Evolutionary conservation across 768 basidiomycete species (phyloP), one percentile per base, ranked within the genome.

Genomic region (Fibroporia radiculosa): DNA sequence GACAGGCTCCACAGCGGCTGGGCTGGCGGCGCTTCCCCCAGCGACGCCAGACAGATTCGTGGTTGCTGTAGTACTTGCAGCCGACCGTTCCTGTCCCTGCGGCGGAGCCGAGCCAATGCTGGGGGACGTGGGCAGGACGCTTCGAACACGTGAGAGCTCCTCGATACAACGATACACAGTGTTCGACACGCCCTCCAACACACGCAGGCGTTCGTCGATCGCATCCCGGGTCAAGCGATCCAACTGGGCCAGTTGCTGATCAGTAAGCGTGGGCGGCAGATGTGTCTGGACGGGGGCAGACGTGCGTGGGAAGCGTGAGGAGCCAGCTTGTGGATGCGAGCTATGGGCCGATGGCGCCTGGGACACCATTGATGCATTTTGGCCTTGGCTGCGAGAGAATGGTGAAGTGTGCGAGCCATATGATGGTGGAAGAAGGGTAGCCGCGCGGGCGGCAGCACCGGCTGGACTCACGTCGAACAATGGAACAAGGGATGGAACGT

Each of bases 191-290:
- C 79, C 75, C 63, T 91, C 82, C 28, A 97, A 65, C 29, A 90
- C 73, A 33, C 79, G 72, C 49, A 97, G 63, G 44, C 90, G 76
- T 55, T 92, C 89, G 52, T 93, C 88, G 39, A 96, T 84, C 5
- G 84, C 84, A 52, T 87, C 84, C 43, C 86, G 70, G 22, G 87
- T 89, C 29, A 82, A 58, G 22, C 55, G 65, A 50, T 91, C 86
- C 62, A 91, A 65, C 16, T 70, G 63, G 14, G 72, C 66, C 11
- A 92, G 67, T 54, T 90, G 84, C 31, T 75, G 75, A 13, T 79
- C 77, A 4, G 72, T 78, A 45, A 79, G 55, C 26, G 65, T 66
- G 8, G 70, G 60, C 18, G 79, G 78, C 38, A 62, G 39, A 40
- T 65, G 65, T 35, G 49, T 36, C 37, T 31, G 38, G n/a, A 35